Evolutionary conservation across 164 flowering plant genomes (phyloP).

Genomic region (Liquidambar formosana): DNA sequence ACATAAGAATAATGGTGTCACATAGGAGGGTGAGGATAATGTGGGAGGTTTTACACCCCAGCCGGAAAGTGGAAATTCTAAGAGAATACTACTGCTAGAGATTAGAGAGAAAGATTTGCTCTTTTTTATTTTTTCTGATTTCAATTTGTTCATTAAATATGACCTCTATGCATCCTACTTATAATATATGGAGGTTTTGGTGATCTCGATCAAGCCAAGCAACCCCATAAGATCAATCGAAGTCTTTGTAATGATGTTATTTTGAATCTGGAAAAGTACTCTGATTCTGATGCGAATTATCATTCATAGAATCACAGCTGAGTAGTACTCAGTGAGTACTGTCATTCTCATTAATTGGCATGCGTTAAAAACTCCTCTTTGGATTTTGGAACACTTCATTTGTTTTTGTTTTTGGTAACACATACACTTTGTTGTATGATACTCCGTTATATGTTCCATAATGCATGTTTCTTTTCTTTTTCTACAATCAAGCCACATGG

Average conservation of each 20-base stretch:
- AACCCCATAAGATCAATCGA: neutral
- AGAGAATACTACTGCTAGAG: neutral
- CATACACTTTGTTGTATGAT: too few species aligned
- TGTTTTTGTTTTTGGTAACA: too few species aligned
- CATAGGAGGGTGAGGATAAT: neutral
- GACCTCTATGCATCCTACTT: neutral
- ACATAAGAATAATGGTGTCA: slow-evolving; percentile 7
- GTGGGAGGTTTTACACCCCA: neutral
- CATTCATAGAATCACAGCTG: too few species aligned
- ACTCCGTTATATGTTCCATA: too few species aligned
- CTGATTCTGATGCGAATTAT: too few species aligned
- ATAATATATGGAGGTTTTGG: neutral
- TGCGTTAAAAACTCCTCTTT: too few species aligned
- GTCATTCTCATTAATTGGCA: too few species aligned
- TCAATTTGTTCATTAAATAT: slow-evolving; percentile 1
- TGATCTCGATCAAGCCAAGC: neutral
- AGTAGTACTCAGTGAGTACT: too few species aligned
- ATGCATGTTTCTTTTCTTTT: too few species aligned
- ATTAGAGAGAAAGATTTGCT: neutral
- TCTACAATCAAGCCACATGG: too few species aligned
- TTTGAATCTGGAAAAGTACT: too few species aligned
- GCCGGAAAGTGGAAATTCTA: neutral
- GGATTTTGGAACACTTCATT: too few species aligned
- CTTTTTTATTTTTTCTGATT: neutral
- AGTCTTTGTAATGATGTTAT: neutral